Evolutionary conservation across 768 basidiomycete species (phyloP).

Genomic region (Lanmaoa rubissima): DNA sequence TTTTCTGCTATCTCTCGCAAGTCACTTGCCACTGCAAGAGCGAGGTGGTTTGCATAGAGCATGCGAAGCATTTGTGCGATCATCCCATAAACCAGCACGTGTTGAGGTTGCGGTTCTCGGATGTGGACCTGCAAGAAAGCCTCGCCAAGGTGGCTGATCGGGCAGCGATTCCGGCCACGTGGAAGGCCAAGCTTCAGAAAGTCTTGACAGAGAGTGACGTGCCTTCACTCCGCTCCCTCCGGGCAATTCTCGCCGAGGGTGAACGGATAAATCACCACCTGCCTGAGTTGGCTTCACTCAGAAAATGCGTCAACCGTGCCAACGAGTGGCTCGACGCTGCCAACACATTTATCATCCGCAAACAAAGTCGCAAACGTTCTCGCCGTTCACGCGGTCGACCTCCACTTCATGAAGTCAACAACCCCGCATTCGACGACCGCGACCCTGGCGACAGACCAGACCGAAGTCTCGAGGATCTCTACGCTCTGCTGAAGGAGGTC

Average conservation of each 20-base stretch:
- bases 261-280: conserved; percentile 80
- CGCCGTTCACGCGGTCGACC: conserved; percentile 59
- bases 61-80: conserved; percentile 73
- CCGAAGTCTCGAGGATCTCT: conserved; percentile 67
- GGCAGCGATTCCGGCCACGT: conserved; percentile 69
- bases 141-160: conserved; percentile 65
- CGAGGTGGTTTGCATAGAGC: conserved; percentile 83
- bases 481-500: conserved; percentile 66
- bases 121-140: conserved; percentile 70
- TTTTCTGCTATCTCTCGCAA: conserved; percentile 93
- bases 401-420: conserved; percentile 43
- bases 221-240: conserved; percentile 74
- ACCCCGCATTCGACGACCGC: conserved; percentile 28
- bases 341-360: conserved; percentile 73
- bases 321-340: conserved; percentile 89
- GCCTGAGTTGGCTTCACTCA: conserved; percentile 66
- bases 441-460: conserved; percentile 72
- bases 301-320: conserved; percentile 76
- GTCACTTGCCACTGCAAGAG: conserved; percentile 78
- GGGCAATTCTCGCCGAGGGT: conserved; percentile 82
- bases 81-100: conserved; percentile 55
- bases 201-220: conserved; percentile 65
- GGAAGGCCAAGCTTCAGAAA: conserved; percentile 69
- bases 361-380: conserved; percentile 77
- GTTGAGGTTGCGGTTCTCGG: conserved; percentile 79